phyloP scores from a whole-genome alignment of 441 rosid species.

The Arabidopsis lyrata region DNA sequence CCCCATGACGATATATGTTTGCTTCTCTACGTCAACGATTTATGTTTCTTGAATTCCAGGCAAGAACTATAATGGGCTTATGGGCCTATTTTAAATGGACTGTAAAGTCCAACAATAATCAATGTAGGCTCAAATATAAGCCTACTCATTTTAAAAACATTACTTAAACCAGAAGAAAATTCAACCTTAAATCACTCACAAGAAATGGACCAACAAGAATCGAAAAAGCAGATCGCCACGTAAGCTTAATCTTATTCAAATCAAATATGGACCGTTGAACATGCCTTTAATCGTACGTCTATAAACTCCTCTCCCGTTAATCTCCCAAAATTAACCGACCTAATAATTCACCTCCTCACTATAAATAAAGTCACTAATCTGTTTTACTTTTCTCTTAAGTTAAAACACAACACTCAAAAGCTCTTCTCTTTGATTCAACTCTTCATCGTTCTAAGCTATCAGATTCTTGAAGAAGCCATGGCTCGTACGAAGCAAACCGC shows the following conservation, averaged over 20 bases:
- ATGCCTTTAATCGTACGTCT: conserved; percentile 20
- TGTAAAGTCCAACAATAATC: no score
- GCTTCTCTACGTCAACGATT: no score
- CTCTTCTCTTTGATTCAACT: background rate
- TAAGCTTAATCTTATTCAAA: background rate
- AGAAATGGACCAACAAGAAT: conserved; percentile 16
- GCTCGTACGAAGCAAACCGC: conserved; percentile 67
- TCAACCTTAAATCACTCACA: no score
- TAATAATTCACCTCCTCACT: background rate
- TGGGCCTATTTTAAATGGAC: no score
- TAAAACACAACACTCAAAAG: background rate
- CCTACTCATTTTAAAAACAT: no score
- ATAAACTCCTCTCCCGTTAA: background rate
- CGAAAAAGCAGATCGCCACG: conserved; percentile 15
- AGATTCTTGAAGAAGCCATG: conserved; percentile 33
- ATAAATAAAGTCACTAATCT: conserved; percentile 1
- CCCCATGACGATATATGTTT: no score
- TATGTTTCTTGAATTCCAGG: no score
- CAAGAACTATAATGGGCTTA: no score
- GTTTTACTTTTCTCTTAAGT: background rate
- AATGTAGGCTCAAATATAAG: no score
- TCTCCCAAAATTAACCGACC: conserved; percentile 25
- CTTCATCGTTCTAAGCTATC: background rate
- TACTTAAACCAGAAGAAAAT: no score
- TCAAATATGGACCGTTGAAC: conserved; percentile 15